Evolutionary conservation across 2,329 filamentous ascomycete species (phyloP).

Genomic region (Xylariaceae sp.): DNA sequence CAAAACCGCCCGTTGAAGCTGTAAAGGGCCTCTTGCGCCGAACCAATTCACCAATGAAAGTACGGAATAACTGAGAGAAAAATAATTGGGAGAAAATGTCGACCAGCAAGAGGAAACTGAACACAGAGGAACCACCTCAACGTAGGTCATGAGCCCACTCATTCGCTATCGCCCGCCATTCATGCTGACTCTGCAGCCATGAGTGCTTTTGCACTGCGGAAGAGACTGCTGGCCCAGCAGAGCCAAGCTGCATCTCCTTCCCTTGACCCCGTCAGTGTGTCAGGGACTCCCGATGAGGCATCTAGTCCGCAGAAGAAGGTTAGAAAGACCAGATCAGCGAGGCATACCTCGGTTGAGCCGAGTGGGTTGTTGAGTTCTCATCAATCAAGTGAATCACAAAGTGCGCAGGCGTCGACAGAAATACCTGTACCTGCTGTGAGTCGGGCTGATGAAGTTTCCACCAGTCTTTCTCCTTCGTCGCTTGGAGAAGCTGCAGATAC

Average conservation of each 20-base stretch:
- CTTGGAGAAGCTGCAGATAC: constrained; percentile 7
- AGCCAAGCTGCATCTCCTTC: constrained; percentile 5
- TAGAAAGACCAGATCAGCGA: constrained; percentile 12
- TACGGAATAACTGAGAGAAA: neutral
- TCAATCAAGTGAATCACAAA: neutral
- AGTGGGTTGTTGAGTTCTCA: neutral
- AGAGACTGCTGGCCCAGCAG: constrained; percentile 33
- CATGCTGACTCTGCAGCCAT: constrained; percentile 28
- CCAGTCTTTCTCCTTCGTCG: constrained; percentile 11
- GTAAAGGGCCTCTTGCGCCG: neutral
- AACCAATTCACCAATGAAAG: neutral
- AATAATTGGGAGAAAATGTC: constrained; percentile 23
- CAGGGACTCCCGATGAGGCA: neutral
- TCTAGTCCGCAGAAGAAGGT: constrained; percentile 15
- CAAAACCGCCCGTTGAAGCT: neutral
- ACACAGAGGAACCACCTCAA: constrained; percentile 30
- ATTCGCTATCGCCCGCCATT: neutral
- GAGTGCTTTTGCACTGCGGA: constrained; percentile 43
- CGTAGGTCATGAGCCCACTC: constrained; percentile 29
- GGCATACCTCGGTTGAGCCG: neutral
- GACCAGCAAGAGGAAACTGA: constrained; percentile 39
- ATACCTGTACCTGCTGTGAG: neutral
- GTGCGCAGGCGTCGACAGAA: neutral
- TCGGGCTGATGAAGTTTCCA: neutral
- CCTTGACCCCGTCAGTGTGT: neutral